Conservation (phyloP, 108 stramenopile genomes). For the Chaetoceros muelleri region DNA sequence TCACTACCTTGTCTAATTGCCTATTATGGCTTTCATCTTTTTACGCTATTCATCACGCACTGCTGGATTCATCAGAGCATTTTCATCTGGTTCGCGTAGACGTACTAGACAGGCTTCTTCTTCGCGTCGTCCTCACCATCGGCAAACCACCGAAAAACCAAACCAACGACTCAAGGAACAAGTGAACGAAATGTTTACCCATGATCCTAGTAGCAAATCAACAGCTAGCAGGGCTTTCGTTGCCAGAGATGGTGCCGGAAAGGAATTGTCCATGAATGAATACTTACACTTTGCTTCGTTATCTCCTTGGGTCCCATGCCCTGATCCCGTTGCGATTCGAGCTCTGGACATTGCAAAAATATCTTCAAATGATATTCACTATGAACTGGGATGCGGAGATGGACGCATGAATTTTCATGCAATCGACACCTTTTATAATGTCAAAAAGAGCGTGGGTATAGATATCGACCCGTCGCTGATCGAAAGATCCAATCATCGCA, state of each 20-base stretch:
- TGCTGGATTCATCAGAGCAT: no score
- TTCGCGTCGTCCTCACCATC: no score
- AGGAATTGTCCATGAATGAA: constrained; percentile 20
- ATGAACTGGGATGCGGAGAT: constrained; percentile 79
- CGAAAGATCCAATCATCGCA: constrained; percentile 27
- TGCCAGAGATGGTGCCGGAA: neutral
- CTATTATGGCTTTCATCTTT: no score
- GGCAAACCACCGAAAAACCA: no score
- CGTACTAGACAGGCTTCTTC: no score
- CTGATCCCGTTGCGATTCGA: constrained; percentile 57
- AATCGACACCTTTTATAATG: constrained; percentile 29
- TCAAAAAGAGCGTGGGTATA: constrained; percentile 45
- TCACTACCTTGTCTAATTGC: no score
- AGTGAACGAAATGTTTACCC: no score
- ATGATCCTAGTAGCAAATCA: no score
- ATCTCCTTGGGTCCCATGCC: constrained; percentile 75
- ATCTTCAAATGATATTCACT: constrained; percentile 39
- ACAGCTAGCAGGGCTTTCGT: no score
- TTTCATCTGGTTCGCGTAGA: no score
- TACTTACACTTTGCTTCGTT: constrained; percentile 57
- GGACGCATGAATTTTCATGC: constrained; percentile 75
- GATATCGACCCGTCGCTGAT: constrained; percentile 73
- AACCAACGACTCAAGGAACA: no score
- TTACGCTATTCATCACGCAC: no score
- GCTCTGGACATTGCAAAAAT: constrained; percentile 60